Base-by-base conservation (phyloP, 495 filamentous ascomycete genomes). In the Schizothecium vesticola region DNA sequence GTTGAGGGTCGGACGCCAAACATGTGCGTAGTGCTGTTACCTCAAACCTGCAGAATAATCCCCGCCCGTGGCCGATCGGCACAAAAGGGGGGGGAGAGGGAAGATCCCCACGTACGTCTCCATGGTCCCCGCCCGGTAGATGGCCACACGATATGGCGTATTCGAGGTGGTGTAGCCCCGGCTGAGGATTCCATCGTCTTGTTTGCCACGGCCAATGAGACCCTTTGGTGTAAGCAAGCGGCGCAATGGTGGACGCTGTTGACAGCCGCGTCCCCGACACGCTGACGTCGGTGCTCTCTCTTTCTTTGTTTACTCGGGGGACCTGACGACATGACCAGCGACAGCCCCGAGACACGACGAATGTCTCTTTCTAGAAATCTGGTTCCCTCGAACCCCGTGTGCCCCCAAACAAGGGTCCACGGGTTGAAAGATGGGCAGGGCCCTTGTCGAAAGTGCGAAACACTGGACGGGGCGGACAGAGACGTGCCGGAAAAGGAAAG, bases 1-100 rank as follows among this genome's bases (percentile, higher is more conserved):
- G 61, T 10, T 25, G 22, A 31, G 26, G 12, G 24, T 22, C 21
- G 13, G 12, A 26, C 23, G 16, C 67, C 64, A 58, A 51, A 59
- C 65, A 66, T 7, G 19, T 51, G 43, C 43, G 19, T 51, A n/a
- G 43, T n/a, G 43, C 59, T 66, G 70, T 66, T 66, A 71, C 70
- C 63, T 63, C 43, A 60, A 60, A 28, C 56, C 68, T 71, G 65
- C 70, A 72, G 13, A 25, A 61, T 66, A 66, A 71, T 67, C 69
- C 70, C 66, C 69, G 55, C 73, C 73, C 65, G 63, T 71, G 65
- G 70, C 59, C 64, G 79, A 80, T 81, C 78, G 76, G 66, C 79
- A 71, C 69, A 71, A 71, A 74, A 67, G 69, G 70, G 63, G 67
- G 60, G 57, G 55, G 51, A 58, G 23, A 29, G 28, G 22, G 69